Percentiles rank a stretch among this genome's conserved stretches.
phyloP scores from a whole-genome alignment of 257 asterid genomes.

The Solanum commersonii region DNA sequence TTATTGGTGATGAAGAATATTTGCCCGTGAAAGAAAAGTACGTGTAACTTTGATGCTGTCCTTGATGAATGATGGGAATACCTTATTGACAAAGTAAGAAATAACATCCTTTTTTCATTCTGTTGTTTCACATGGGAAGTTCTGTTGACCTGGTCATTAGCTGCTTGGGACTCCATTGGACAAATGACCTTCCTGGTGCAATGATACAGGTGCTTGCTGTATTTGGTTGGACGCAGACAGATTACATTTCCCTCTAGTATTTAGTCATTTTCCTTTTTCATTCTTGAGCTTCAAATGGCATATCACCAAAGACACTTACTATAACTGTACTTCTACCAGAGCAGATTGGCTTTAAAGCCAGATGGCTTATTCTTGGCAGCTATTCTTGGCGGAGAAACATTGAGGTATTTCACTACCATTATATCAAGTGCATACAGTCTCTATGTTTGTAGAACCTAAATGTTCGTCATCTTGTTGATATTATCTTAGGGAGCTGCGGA shows the following conservation, averaged over 20 bases:
- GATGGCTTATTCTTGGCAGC: slow-evolving; percentile 95
- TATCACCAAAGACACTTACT: neutral
- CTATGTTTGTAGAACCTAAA: neutral
- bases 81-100: neutral
- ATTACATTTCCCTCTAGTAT: neutral
- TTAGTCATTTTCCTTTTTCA: neutral
- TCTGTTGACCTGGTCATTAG: slow-evolving; percentile 80
- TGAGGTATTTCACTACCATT: slow-evolving; percentile 31
- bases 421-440: slow-evolving; percentile 26
- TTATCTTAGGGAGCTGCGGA: slow-evolving; percentile 70
- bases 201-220: slow-evolving; percentile 78
- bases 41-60: neutral
- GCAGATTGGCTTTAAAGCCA: slow-evolving; percentile 87
- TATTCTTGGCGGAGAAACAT: slow-evolving; percentile 94
- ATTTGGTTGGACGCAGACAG: neutral
- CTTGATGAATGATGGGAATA: neutral
- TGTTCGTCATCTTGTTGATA: neutral
- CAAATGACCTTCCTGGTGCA: slow-evolving; percentile 98
- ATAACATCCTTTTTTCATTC: neutral
- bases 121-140: slow-evolving; percentile 21
- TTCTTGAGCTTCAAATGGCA: neutral
- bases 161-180: slow-evolving; percentile 98
- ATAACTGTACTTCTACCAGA: slow-evolving; percentile 38
- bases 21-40: slow-evolving; percentile 82
- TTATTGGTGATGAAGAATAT: slow-evolving; percentile 88